Base-by-base conservation (phyloP, 2,329 filamentous ascomycete species). In the Emergomyces africanus region DNA sequence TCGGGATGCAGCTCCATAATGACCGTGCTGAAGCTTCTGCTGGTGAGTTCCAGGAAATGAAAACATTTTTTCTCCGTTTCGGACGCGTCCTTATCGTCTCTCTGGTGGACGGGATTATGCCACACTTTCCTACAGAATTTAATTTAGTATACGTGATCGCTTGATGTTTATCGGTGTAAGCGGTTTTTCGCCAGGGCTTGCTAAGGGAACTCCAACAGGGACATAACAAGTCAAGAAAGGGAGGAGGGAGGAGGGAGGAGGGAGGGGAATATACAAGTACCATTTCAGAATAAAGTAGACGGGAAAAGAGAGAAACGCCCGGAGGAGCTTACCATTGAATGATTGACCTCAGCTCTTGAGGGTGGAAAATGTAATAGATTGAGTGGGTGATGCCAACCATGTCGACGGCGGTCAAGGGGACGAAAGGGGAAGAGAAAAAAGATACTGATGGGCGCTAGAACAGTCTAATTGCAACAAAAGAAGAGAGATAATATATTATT, bases 1-100 rank as follows among this genome's bases (percentile, higher is more conserved):
- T 99, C 92, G 0, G 90, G 90, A 71, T 96, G 91, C 49, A 99
- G 82, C 76, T 99, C 94, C 75, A 95, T 85, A 64, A 99, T 99
- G 70, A 99, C 94, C 53, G 90, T 81, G 57, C 87, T 81, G 74
- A 99, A 99, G 72, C 90, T 96, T 61, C 94, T 88, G 71, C 91
- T 96, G 57, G 94, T 99, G 78, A 87, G 65, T 67, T 92, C 81
- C 64, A 99, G 83, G 73, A 88, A 89, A 64, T 88, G 78, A 78
- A 95, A 97, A 79, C 94, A 97, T 79, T 84, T 80, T 72, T 83
- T 83, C 62, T 95, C 81, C 18, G 86, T 86, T 58, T 80, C 77
- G 33, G 84, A 79, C 75, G 97, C 94, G 65, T 88, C 88, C 62
- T 79, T 78, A 64, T 83, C 80, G 69, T 96, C 82, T 70, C 92